phyloP scores from a whole-genome alignment of 306 rosid genomes.

The Macrotyloma uniflorum region DNA sequence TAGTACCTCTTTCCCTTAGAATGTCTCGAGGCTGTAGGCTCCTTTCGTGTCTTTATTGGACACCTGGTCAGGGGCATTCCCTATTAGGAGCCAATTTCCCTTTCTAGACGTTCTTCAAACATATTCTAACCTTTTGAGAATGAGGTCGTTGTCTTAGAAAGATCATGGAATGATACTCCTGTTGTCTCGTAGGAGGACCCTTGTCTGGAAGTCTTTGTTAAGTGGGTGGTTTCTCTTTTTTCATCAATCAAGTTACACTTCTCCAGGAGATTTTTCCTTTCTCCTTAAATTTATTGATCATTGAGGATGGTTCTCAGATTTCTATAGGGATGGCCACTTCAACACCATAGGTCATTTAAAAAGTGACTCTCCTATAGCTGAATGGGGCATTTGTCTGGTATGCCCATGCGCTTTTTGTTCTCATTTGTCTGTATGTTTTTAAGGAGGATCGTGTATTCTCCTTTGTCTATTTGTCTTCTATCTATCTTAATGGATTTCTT shows the following conservation, averaged over 20 bases:
- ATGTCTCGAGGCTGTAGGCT: not conserved
- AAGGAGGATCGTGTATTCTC: not conserved
- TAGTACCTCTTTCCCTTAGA: not conserved
- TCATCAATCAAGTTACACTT: not conserved
- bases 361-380: not conserved
- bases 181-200: not conserved
- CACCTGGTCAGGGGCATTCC: not conserved
- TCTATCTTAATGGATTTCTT: not conserved
- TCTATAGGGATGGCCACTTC: not conserved
- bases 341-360: not conserved
- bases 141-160: not conserved
- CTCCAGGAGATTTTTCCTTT: not conserved
- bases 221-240: too few relatives aligned
- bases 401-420: not conserved
- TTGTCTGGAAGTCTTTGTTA: not conserved
- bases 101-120: not conserved
- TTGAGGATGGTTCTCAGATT: too few relatives aligned
- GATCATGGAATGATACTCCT: not conserved
- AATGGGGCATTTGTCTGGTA: not conserved
- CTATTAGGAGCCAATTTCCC: not conserved
- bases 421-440: not conserved
- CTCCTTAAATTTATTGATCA: not conserved
- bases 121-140: not conserved
- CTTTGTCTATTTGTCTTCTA: constrained; percentile 4
- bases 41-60: not conserved